Evolutionary conservation across 2,329 filamentous ascomycete species (phyloP).

Genomic region (Colletotrichum incanum): DNA sequence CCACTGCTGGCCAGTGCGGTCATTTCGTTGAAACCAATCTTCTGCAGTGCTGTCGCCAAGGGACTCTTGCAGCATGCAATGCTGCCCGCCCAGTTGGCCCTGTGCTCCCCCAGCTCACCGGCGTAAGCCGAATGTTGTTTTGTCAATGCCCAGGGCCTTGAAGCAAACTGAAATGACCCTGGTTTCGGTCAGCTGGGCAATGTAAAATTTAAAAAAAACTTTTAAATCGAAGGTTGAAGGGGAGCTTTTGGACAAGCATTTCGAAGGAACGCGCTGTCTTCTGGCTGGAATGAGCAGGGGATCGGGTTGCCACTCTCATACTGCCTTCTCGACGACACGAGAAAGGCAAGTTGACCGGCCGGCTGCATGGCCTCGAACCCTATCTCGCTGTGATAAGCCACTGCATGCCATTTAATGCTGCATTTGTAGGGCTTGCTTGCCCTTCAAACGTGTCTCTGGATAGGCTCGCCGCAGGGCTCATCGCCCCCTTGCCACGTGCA

Average conservation of each 20-base stretch:
- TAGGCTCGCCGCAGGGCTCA: background rate
- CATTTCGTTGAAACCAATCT: conserved; percentile 23
- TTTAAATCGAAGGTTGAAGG: too few species aligned
- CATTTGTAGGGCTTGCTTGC: background rate
- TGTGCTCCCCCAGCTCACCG: background rate
- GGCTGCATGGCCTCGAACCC: background rate
- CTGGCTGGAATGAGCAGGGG: conserved; percentile 13
- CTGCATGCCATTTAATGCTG: background rate
- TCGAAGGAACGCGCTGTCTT: background rate
- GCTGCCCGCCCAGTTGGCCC: conserved; percentile 11
- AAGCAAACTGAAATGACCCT: background rate
- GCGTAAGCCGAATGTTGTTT: background rate
- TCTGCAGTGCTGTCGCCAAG: conserved; percentile 16
- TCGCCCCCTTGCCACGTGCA: background rate
- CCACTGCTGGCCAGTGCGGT: conserved; percentile 18
- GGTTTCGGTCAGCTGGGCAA: background rate
- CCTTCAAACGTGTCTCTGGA: background rate
- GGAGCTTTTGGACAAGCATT: conserved; percentile 17
- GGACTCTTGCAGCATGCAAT: conserved; percentile 22
- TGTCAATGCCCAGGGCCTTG: background rate
- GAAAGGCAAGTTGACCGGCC: background rate
- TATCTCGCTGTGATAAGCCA: background rate
- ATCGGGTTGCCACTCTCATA: background rate
- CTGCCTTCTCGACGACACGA: background rate
- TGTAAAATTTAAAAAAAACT: too few species aligned